phyloP scores from a whole-genome alignment of 345 rosid genomes.

The Salix suchowensis region DNA sequence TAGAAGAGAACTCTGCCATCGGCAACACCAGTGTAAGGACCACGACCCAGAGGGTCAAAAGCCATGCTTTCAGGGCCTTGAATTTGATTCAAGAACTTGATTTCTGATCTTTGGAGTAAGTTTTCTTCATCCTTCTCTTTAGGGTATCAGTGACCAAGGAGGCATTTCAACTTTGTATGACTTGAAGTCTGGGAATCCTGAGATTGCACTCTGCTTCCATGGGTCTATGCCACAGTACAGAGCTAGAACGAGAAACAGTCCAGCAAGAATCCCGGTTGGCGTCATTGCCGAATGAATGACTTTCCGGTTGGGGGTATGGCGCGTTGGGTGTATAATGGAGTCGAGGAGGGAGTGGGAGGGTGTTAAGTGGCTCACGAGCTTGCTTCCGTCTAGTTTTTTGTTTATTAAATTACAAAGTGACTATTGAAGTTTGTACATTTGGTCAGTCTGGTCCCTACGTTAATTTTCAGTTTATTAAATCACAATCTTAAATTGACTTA shows the following conservation, averaged over 20 bases:
- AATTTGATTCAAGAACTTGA: conserved; percentile 62
- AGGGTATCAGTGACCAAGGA: conserved; percentile 39
- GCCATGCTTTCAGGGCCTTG: conserved; percentile 97
- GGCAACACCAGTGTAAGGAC: conserved; percentile 89
- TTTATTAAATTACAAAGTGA: no score
- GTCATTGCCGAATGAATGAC: conserved; percentile 26
- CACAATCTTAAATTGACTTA: no score
- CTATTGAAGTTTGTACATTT: no score
- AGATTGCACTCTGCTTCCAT: conserved; percentile 62
- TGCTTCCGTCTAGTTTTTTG: no score
- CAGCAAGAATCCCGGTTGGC: conserved; percentile 27
- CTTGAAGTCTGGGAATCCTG: conserved; percentile 59
- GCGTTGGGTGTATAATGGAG: no score
- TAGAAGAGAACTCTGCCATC: conserved; percentile 80
- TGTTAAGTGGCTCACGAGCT: no score
- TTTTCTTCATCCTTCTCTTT: conserved; percentile 46
- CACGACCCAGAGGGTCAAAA: conserved; percentile 84
- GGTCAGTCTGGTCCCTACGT: no score
- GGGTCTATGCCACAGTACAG: conserved; percentile 82
- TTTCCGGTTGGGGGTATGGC: no score
- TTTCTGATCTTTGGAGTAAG: conserved; percentile 66
- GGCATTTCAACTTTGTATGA: conserved; percentile 45
- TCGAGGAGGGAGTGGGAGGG: no score
- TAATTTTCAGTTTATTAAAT: no score
- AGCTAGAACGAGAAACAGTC: conserved; percentile 49